Conservation (phyloP, 1,284 basidiomycete genomes). For the Coniferiporia weirii region DNA sequence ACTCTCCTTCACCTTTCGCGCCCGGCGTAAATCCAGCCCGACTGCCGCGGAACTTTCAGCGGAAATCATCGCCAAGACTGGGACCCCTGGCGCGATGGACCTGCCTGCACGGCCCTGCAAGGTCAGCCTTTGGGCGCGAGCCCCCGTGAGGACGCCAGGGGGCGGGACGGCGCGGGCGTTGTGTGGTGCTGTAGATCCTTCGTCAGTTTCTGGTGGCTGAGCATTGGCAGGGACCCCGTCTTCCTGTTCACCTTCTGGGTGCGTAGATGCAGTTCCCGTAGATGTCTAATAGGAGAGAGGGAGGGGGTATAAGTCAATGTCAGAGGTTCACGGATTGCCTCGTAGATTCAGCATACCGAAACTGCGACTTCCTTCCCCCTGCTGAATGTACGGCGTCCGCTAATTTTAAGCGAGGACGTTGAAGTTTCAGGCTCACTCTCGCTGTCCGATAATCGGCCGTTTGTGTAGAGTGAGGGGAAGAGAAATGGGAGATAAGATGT, state of each 20-base stretch:
- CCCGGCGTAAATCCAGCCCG: slow-evolving; percentile 14
- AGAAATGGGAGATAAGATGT: slow-evolving; percentile 69
- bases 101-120: not conserved
- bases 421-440: slow-evolving; percentile 1
- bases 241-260: not conserved
- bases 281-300: not conserved
- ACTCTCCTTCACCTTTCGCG: slow-evolving; percentile 2
- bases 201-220: not conserved
- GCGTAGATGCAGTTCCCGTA: not conserved
- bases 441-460: slow-evolving; percentile 17
- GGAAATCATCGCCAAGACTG: slow-evolving; percentile 16
- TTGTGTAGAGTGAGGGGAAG: slow-evolving; percentile 35
- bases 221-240: not conserved
- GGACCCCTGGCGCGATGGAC: not conserved
- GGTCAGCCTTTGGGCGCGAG: not conserved
- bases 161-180: not conserved
- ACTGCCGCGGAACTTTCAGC: slow-evolving; percentile 7
- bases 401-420: slow-evolving; percentile 28
- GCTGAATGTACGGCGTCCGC: slow-evolving; percentile 40
- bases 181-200: too few relatives aligned
- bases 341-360: slow-evolving; percentile 1
- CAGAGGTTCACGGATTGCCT: not conserved
- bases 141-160: not conserved
- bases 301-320: not conserved
- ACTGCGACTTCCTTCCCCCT: slow-evolving; percentile 35